Percentiles rank a stretch among this genome's conserved stretches.
These are phyloP conservation scores for Thelonectria rubi DNA, from an alignment of 2,329 filamentous ascomycete species.

Conservation along the genomic window DNA sequence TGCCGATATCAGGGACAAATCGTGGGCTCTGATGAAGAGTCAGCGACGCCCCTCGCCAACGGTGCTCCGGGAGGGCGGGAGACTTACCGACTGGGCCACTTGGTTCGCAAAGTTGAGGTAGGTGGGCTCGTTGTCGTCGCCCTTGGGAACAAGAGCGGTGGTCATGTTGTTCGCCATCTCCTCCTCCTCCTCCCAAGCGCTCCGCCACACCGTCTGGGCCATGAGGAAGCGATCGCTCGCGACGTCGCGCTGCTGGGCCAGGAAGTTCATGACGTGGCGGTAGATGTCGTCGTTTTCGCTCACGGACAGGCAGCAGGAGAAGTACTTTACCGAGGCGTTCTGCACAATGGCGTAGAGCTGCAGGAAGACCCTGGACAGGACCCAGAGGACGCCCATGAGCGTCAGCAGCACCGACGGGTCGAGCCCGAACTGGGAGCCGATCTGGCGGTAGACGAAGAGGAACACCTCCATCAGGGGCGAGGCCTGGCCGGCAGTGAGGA, in stretches of 20 bases:
- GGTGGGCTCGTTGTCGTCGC: slow-evolving; percentile 47
- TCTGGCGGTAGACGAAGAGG: slow-evolving; percentile 56
- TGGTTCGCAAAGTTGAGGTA: slow-evolving; percentile 70
- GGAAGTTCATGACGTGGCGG: slow-evolving; percentile 65
- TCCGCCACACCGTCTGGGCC: slow-evolving; percentile 64
- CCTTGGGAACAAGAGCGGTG: slow-evolving; percentile 37
- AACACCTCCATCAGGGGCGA: slow-evolving; percentile 54
- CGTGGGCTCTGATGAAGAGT: slow-evolving; percentile 52
- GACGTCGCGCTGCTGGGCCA: slow-evolving; percentile 62
- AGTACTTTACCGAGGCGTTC: slow-evolving; percentile 53
- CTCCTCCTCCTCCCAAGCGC: slow-evolving; percentile 65
- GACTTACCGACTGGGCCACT: slow-evolving; percentile 58
- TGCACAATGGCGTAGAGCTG: slow-evolving; percentile 49
- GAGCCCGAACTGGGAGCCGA: slow-evolving; percentile 57
- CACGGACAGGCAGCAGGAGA: slow-evolving; percentile 63
- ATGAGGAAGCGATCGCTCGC: slow-evolving; percentile 61
- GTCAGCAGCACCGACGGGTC: slow-evolving; percentile 60
- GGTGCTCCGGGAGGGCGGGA: too few relatives aligned
- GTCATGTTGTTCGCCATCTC: slow-evolving; percentile 52
- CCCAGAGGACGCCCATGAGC: slow-evolving; percentile 58
- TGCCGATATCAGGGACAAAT: slow-evolving; percentile 63
- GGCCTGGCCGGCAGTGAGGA: slow-evolving; percentile 54
- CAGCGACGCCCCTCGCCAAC: neutral
- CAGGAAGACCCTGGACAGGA: slow-evolving; percentile 48
- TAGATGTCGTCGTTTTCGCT: slow-evolving; percentile 67